Evolutionary conservation across 2,329 filamentous ascomycete species (phyloP).

Genomic region (Dothidotthia symphoricarpi): DNA sequence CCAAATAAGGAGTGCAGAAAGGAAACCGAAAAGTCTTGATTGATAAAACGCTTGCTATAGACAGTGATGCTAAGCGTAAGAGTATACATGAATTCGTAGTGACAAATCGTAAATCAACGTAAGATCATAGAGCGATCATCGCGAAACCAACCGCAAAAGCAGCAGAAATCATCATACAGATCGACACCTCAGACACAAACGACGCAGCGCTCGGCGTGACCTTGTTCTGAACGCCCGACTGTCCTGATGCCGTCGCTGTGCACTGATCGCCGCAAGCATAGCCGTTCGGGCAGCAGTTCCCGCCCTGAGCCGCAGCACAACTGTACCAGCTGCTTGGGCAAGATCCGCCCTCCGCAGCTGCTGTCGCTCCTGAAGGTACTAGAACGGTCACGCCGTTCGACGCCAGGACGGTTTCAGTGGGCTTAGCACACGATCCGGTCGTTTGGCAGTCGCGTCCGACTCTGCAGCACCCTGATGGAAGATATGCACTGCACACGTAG

Average conservation of each 20-base stretch:
- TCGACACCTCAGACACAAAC: constrained; percentile 23
- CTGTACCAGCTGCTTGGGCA: constrained; percentile 80
- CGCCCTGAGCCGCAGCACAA: constrained; percentile 64
- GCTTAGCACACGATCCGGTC: constrained; percentile 67
- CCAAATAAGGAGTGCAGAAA: too few species aligned
- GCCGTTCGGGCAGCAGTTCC: constrained; percentile 78
- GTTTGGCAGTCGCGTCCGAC: constrained; percentile 82
- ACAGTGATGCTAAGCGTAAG: too few species aligned
- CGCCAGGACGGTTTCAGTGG: constrained; percentile 59
- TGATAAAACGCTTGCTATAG: too few species aligned
- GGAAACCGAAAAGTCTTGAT: too few species aligned
- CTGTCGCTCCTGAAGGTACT: constrained; percentile 54
- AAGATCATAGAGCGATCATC: constrained; percentile 43
- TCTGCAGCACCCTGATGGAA: constrained; percentile 81
- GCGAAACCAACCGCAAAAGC: constrained; percentile 36
- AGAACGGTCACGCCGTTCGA: constrained; percentile 69
- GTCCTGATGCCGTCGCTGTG: constrained; percentile 33
- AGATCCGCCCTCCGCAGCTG: constrained; percentile 41
- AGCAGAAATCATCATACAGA: constrained; percentile 32
- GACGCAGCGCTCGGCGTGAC: constrained; percentile 40
- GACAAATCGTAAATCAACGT: constrained; percentile 1
- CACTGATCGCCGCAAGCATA: constrained; percentile 39
- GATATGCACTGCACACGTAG: constrained; percentile 83
- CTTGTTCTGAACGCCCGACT: constrained; percentile 35
- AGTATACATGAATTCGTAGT: background rate